Evolutionary conservation across 2,329 filamentous ascomycete genomes (phyloP).

Genomic region (Pseudogymnoascus sp.): DNA sequence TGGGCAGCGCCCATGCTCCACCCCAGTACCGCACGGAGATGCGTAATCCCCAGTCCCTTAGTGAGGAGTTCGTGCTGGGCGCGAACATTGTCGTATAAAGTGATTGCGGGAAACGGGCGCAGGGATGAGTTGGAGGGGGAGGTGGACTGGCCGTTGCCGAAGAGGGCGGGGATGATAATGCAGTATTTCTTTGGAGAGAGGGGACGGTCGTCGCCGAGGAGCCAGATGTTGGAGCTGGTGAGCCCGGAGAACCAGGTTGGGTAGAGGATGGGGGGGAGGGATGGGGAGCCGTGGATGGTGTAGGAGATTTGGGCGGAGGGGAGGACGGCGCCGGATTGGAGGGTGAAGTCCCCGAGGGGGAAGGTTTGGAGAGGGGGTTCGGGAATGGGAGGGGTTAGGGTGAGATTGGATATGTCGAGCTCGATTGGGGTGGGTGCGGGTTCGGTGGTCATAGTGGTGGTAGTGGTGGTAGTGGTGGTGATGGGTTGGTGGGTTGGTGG

Average conservation of each 20-base stretch:
- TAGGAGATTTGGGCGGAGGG: slow-evolving; percentile 64
- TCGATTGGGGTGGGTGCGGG: neutral
- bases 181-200: slow-evolving; percentile 59
- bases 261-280: slow-evolving; percentile 62
- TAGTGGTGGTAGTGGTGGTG: too few species aligned
- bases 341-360: slow-evolving; percentile 57
- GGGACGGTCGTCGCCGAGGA: slow-evolving; percentile 58
- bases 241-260: slow-evolving; percentile 66
- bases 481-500: too few species aligned
- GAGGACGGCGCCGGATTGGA: slow-evolving; percentile 58
- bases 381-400: neutral
- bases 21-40: slow-evolving; percentile 56
- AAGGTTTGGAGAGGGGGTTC: slow-evolving; percentile 36
- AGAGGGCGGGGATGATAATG: slow-evolving; percentile 62
- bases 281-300: slow-evolving; percentile 63
- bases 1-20: slow-evolving; percentile 68
- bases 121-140: slow-evolving; percentile 57
- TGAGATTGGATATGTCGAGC: neutral
- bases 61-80: slow-evolving; percentile 63
- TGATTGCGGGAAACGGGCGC: slow-evolving; percentile 53
- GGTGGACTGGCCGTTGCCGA: slow-evolving; percentile 62
- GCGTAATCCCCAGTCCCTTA: slow-evolving; percentile 51
- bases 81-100: slow-evolving; percentile 62
- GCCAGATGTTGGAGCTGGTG: slow-evolving; percentile 69
- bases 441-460: neutral